Conservation (phyloP, 495 filamentous ascomycete species). For the Articulospora tetracladia region DNA sequence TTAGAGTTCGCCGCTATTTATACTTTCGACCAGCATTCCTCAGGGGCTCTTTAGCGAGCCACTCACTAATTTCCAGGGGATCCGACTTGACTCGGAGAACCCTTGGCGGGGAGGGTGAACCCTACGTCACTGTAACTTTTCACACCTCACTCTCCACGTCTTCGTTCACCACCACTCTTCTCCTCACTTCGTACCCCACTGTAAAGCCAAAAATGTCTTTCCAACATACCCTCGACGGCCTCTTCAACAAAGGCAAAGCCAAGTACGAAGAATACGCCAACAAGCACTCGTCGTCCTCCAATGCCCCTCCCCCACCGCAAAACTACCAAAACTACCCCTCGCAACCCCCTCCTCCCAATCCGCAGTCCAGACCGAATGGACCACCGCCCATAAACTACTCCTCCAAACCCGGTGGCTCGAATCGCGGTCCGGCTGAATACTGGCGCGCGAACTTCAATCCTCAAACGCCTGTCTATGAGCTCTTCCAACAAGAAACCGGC, state of each 20-base stretch:
- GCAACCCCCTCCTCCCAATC: background rate
- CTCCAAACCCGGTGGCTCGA: background rate
- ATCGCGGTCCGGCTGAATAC: constrained; percentile 13
- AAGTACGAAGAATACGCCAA: constrained; percentile 21
- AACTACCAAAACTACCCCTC: background rate
- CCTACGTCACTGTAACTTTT: background rate
- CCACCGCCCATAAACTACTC: background rate
- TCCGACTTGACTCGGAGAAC: background rate
- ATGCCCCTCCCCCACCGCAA: constrained; percentile 10
- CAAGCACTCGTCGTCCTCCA: constrained; percentile 9
- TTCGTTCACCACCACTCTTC: background rate
- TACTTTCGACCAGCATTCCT: background rate
- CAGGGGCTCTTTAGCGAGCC: background rate
- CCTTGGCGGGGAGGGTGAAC: background rate
- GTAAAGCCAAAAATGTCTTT: constrained; percentile 12
- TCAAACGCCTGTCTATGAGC: constrained; percentile 27
- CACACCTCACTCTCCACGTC: background rate
- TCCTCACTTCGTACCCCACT: background rate
- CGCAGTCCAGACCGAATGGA: background rate
- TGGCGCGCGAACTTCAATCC: constrained; percentile 35
- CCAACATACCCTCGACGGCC: constrained; percentile 12
- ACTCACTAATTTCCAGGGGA: background rate
- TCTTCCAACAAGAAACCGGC: constrained; percentile 38
- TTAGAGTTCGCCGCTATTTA: too few relatives aligned
- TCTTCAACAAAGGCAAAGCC: constrained; percentile 20